Evolutionary conservation across 257 asterid species (phyloP), one percentile per base, ranked within the genome.

Genomic region (Striga asiatica): DNA sequence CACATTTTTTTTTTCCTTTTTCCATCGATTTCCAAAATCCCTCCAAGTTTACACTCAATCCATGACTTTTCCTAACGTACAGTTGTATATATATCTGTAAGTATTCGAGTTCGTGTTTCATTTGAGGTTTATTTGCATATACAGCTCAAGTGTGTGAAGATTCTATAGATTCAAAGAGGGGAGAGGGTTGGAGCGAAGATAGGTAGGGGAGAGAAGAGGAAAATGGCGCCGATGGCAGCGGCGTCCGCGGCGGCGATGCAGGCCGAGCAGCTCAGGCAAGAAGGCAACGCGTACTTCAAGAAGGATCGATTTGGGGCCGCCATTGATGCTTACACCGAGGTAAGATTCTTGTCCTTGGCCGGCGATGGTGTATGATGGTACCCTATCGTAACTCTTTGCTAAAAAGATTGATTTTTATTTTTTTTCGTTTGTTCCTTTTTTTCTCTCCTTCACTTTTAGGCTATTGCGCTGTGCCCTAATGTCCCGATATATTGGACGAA

Each of bases 241-340:
- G n/a, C n/a, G n/a, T n/a, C n/a, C n/a, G n/a, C 61, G 59, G 68
- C 74, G 70, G 72, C 64, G 56, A 73, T 74, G 61, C 98, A 87
- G 74, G 98, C 99, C 37, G 99, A 89, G 67, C 70, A 63, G 66
- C 91, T 86, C 60, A 71, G 75, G 17, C 80, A 64, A 67, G 81
- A 83, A 21, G 98, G 98, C 13, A 89, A 89, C 70, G 6, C 24
- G 56, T 87, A 73, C 66, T 89, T 89, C 60, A 78, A 67, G 9
- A 89, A 80, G 48, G 72, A 67, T 43, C 82, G 88, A 20, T 72
- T 79, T 10, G 91, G 81, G 21, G 96, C 98, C 43, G 98, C 98
- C 46, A 81, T 89, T 43, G 98, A 83, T 71, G 96, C 95, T 61
- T 89, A 89, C 49, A 86, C 98, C 0, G 94, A 80, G 93, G 98